Conservation (phyloP, 345 rosid species). For the Alliaria petiolata region DNA sequence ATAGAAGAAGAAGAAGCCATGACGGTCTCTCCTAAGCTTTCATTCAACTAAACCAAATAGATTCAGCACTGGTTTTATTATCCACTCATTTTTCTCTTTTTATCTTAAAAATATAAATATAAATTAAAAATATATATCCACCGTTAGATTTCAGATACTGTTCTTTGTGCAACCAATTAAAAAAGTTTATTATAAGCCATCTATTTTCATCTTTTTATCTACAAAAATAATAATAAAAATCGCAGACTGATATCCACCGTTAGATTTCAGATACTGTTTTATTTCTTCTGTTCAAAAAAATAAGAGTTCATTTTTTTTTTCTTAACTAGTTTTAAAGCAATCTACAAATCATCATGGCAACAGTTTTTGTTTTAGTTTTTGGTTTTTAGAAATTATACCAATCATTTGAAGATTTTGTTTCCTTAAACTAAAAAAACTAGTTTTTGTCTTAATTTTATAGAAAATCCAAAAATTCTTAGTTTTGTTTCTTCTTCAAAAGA, state of each 20-base stretch:
- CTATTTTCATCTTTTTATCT: too few relatives aligned
- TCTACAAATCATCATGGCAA: background rate
- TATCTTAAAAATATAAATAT: background rate
- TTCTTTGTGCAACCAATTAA: too few relatives aligned
- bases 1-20: conserved; percentile 40
- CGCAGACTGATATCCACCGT: too few relatives aligned
- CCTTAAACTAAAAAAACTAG: background rate
- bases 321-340: background rate
- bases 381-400: background rate
- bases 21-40: background rate
- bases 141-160: too few relatives aligned
- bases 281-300: too few relatives aligned
- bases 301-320: too few relatives aligned
- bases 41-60: conserved; percentile 22
- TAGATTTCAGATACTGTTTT: too few relatives aligned
- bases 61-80: conserved; percentile 13
- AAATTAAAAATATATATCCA: too few relatives aligned
- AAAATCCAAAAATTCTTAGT: background rate
- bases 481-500: background rate
- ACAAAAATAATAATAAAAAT: too few relatives aligned
- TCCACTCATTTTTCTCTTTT: conserved; percentile 19
- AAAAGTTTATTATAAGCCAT: background rate
- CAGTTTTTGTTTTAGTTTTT: background rate
- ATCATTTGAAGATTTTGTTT: background rate
- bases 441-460: background rate